phyloP scores from a whole-genome alignment of 345 rosid genomes.

The Gossypium longicalyx region DNA sequence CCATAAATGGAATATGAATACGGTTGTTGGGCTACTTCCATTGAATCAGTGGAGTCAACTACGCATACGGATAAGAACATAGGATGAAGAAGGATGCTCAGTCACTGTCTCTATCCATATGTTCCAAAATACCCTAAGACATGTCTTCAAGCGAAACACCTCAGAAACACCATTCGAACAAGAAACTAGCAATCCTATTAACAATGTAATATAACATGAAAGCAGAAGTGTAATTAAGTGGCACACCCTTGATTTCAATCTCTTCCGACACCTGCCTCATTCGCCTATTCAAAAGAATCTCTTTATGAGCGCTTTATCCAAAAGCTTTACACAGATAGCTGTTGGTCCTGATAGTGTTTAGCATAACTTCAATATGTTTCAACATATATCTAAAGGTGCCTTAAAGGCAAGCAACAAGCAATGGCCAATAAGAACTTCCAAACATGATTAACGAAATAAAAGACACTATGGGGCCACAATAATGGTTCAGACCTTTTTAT shows the following conservation, averaged over 20 bases:
- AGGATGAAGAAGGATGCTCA: conserved; percentile 9
- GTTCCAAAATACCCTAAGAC: conserved; percentile 9
- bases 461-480: neutral
- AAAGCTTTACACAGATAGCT: neutral
- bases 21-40: neutral
- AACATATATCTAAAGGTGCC: neutral
- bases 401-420: neutral
- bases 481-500: neutral
- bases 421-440: neutral
- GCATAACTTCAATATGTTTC: neutral
- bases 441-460: conserved; percentile 13
- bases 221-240: neutral
- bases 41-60: conserved; percentile 13
- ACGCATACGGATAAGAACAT: neutral
- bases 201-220: neutral
- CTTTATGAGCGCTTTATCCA: conserved; percentile 7
- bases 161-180: neutral
- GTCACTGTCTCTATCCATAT: conserved; percentile 24
- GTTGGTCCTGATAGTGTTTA: neutral
- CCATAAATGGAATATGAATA: conserved; percentile 6
- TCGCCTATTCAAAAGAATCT: neutral
- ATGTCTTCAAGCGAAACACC: neutral
- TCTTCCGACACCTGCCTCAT: neutral
- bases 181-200: conserved; percentile 1
- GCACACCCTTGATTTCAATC: neutral